Conservation (phyloP, 805 yeast genomes). For the Hanseniaspora meyeri region DNA sequence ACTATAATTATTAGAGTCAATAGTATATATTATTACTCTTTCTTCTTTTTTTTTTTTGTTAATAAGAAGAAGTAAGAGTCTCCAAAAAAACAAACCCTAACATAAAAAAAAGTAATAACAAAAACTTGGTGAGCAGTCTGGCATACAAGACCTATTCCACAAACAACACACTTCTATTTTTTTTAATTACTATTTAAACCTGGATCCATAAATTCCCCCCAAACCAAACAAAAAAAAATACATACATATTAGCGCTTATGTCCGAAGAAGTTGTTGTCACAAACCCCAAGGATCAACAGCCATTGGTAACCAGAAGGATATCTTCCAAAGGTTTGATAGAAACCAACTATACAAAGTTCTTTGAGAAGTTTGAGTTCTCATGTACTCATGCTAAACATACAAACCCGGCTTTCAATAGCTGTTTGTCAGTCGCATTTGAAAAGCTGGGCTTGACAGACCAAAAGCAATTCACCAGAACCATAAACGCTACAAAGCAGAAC, state of each 20-base stretch:
- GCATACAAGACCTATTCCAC: too few species aligned
- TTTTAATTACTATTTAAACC: too few species aligned
- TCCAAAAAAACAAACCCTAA: too few species aligned
- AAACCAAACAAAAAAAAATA: too few species aligned
- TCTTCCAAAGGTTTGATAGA: background rate
- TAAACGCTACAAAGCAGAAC: slow-evolving; percentile 1
- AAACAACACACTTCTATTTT: too few species aligned
- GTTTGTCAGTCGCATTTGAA: slow-evolving; percentile 1
- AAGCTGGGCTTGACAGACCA: background rate
- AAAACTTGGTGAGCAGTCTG: too few species aligned
- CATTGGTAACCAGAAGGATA: background rate
- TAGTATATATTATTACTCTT: too few species aligned
- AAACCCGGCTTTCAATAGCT: background rate
- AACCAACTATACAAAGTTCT: slow-evolving; percentile 4
- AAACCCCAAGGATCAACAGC: background rate
- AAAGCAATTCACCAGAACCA: slow-evolving; percentile 9
- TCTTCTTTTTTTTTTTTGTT: background rate
- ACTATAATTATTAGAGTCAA: too few species aligned
- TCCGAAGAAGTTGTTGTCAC: background rate
- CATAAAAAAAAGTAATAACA: too few species aligned
- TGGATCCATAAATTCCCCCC: too few species aligned
- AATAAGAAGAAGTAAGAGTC: too few species aligned
- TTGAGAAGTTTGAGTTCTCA: background rate
- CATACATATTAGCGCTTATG: background rate
- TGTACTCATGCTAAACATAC: background rate